Percentiles rank a stretch among this genome's conserved stretches.
phyloP scores from a whole-genome alignment of 768 basidiomycete species.

The Lactarius tabidus region DNA sequence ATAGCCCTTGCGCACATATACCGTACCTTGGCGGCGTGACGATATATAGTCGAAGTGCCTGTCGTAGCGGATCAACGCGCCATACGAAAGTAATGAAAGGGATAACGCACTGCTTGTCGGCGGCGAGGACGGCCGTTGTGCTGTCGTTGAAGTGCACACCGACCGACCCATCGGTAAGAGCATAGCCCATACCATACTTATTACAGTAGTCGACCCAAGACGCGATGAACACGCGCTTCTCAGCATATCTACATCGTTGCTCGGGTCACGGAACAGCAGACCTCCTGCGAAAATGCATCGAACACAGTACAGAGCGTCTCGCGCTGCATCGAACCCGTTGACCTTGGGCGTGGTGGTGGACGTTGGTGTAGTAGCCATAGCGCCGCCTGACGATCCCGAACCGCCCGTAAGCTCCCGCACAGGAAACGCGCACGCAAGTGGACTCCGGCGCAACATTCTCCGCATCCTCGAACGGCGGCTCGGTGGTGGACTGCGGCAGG shows the following conservation, averaged over 20 bases:
- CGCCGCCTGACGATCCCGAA: slow-evolving; percentile 19
- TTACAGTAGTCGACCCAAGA: slow-evolving; percentile 99
- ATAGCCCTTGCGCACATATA: slow-evolving; percentile 69
- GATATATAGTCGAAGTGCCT: slow-evolving; percentile 91
- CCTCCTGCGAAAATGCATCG: slow-evolving; percentile 60
- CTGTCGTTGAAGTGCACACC: slow-evolving; percentile 98
- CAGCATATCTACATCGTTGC: slow-evolving; percentile 49
- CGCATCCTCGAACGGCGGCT: slow-evolving; percentile 29
- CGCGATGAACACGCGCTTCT: slow-evolving; percentile 85
- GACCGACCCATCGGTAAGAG: slow-evolving; percentile 92
- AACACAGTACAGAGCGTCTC: slow-evolving; percentile 54
- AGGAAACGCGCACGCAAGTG: too few species aligned
- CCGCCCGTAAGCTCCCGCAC: neutral
- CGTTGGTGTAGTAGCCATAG: slow-evolving; percentile 28
- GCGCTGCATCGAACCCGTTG: slow-evolving; percentile 66
- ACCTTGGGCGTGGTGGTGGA: slow-evolving; percentile 32
- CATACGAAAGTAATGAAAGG: slow-evolving; percentile 2
- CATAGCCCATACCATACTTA: slow-evolving; percentile 99
- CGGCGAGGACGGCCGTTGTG: slow-evolving; percentile 76
- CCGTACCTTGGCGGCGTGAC: slow-evolving; percentile 57
- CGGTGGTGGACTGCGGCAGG: slow-evolving; percentile 26
- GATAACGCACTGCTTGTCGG: slow-evolving; percentile 75
- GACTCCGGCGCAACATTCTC: slow-evolving; percentile 35
- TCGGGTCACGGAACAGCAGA: slow-evolving; percentile 60
- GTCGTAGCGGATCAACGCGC: slow-evolving; percentile 11